A percentile compares a stretch with the other conserved stretches of the same genome.
These are phyloP conservation scores for Xylaria sp. DNA, from an alignment of 2,329 filamentous ascomycete genomes.

Conservation along the genomic window DNA sequence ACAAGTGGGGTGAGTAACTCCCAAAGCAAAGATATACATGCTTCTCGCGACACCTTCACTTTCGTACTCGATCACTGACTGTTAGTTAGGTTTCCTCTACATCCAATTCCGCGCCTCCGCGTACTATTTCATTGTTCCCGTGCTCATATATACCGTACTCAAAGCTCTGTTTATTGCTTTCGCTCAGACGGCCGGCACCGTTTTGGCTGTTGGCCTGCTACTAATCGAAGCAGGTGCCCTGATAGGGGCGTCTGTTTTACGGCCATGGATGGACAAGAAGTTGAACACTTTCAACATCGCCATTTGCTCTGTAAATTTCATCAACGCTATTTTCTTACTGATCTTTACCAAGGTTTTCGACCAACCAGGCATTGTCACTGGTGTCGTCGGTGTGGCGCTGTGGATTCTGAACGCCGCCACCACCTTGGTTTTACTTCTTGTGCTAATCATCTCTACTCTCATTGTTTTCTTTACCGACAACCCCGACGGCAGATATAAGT, in stretches of 20 bases:
- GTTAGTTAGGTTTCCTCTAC: slow-evolving; percentile 70
- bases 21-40: not conserved
- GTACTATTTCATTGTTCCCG: slow-evolving; percentile 88
- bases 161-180: slow-evolving; percentile 88
- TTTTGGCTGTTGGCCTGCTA: slow-evolving; percentile 76
- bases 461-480: slow-evolving; percentile 84
- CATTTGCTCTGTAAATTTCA: slow-evolving; percentile 82
- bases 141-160: slow-evolving; percentile 71
- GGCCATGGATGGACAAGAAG: slow-evolving; percentile 98
- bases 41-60: not conserved
- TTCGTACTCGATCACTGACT: not conserved
- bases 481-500: slow-evolving; percentile 89
- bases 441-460: slow-evolving; percentile 69
- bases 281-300: slow-evolving; percentile 95
- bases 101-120: slow-evolving; percentile 93
- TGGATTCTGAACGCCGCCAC: slow-evolving; percentile 85
- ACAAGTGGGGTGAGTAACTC: slow-evolving; percentile 65
- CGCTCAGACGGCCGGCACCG: slow-evolving; percentile 62
- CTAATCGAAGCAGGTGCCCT: slow-evolving; percentile 76
- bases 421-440: slow-evolving; percentile 72
- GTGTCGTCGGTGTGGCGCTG: slow-evolving; percentile 83
- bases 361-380: slow-evolving; percentile 75
- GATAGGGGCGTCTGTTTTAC: slow-evolving; percentile 70
- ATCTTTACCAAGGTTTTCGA: slow-evolving; percentile 85
- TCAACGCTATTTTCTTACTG: slow-evolving; percentile 83